Conservation (phyloP, 768 basidiomycete genomes). For the Kwoniella sp. region DNA sequence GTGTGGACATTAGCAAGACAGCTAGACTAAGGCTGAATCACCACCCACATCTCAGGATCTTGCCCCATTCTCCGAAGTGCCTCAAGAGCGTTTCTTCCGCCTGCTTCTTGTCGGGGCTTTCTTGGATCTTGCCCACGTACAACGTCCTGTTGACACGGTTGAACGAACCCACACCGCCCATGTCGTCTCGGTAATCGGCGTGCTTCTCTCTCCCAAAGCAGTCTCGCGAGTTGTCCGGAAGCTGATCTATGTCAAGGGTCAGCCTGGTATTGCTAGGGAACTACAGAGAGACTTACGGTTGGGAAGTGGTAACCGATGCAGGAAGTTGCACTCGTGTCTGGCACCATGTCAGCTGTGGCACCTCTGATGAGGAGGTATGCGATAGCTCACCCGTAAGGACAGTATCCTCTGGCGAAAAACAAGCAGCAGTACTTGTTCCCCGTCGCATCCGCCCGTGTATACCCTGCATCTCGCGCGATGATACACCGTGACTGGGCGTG, state of each 20-base stretch:
- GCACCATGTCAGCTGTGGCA: background rate
- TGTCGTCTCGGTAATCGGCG: conserved; percentile 94
- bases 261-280: conserved; percentile 1
- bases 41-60: conserved; percentile 78
- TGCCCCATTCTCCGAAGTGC: conserved; percentile 95
- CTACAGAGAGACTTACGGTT: conserved; percentile 44
- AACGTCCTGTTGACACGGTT: conserved; percentile 88
- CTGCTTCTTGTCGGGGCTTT: conserved; percentile 62
- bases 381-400: conserved; percentile 70
- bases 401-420: conserved; percentile 93
- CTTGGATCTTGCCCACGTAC: conserved; percentile 90
- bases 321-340: conserved; percentile 80
- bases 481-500: conserved; percentile 91
- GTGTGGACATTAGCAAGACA: no score
- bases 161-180: conserved; percentile 99
- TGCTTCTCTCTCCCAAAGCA: conserved; percentile 97
- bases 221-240: conserved; percentile 91
- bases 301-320: conserved; percentile 78
- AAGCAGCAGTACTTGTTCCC: conserved; percentile 90
- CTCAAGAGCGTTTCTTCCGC: conserved; percentile 84
- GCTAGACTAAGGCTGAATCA: background rate
- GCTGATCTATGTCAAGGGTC: conserved; percentile 38
- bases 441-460: conserved; percentile 90
- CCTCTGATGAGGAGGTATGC: background rate
- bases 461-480: conserved; percentile 80